These are phyloP conservation scores for Trichoderma polysporum DNA, from an alignment of 2,329 filamentous ascomycete species.

Conservation along the genomic window DNA sequence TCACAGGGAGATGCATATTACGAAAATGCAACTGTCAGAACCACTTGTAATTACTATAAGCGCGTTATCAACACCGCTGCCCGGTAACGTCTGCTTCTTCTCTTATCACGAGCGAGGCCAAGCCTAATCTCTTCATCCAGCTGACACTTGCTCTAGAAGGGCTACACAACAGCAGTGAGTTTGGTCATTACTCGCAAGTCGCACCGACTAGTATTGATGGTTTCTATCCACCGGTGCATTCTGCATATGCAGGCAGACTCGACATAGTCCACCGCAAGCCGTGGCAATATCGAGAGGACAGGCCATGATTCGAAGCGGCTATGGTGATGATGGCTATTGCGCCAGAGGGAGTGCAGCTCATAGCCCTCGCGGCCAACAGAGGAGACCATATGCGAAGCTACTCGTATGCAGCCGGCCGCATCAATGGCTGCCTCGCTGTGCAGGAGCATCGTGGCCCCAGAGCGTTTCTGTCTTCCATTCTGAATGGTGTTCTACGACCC, in stretches of 20 bases:
- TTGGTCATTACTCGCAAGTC: neutral
- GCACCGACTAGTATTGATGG: neutral
- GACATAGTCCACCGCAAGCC: neutral
- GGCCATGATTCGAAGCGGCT: neutral
- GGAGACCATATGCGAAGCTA: neutral
- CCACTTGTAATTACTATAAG: neutral
- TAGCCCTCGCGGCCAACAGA: neutral
- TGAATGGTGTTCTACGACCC: neutral
- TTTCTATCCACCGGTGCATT: neutral
- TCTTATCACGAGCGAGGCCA: neutral
- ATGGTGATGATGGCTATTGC: neutral
- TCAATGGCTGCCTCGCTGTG: neutral
- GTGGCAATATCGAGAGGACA: neutral
- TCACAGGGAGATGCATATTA: slow-evolving; percentile 6
- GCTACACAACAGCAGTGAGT: slow-evolving; percentile 4
- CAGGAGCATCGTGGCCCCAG: neutral
- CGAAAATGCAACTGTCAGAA: slow-evolving; percentile 9
- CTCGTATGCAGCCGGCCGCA: neutral
- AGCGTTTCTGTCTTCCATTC: neutral
- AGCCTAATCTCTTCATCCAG: neutral
- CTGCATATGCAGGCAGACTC: slow-evolving; percentile 5
- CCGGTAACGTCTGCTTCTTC: neutral
- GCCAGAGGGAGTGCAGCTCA: neutral
- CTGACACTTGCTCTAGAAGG: neutral
- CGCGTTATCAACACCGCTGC: neutral